Evolutionary conservation across 1,284 basidiomycete species (phyloP), one percentile per base, ranked within the genome.

Genomic region (Phaffia rhodozyma): DNA sequence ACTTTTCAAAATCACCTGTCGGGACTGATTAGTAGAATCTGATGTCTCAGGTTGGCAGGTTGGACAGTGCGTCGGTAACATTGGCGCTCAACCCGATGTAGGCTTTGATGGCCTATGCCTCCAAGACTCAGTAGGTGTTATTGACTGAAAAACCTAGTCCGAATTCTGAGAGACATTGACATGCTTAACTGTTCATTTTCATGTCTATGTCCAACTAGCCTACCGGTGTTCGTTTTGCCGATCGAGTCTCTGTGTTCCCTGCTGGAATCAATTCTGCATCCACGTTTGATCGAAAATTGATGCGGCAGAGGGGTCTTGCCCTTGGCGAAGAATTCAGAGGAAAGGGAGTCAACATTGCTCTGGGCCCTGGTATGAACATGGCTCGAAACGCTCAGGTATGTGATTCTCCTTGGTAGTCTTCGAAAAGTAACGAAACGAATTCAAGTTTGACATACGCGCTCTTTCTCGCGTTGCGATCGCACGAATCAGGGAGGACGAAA

Each of bases 291-390:
- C 81, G 84, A 56, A 80, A 82, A 18, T 77, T 91, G 48, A 84
- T 91, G 55, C 85, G 86, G 66, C 73, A 78, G 23, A 83, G 90
- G 38, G 89, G 87, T 21, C 69, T 81, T 13, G 85, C 82, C 60
- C 85, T 92, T 82, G 90, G 88, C 38, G 72, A 78, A 55, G 90
- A 94, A 75, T 84, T 86, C 75, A 80, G 81, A 66, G 84, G 81
- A 50, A 91, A 92, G 72, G 91, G 91, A 53, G 84, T 86, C 63
- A 82, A 93, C 70, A 79, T 86, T 63, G 81, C 80, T 9, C 77
- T 87, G 9, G 84, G 84, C 9, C 76, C 75, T 1, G 72, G 72
- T 70, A 75, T 73, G 54, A 75, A 76, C 62, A 72, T 43, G 7
- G 38, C 38, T 43, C 38, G 38, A 7, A 43, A 43, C 38, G 38